These are phyloP conservation scores for Neostapfia colusana DNA, from an alignment of 176 grass and related monocot species.

Conservation along the genomic window DNA sequence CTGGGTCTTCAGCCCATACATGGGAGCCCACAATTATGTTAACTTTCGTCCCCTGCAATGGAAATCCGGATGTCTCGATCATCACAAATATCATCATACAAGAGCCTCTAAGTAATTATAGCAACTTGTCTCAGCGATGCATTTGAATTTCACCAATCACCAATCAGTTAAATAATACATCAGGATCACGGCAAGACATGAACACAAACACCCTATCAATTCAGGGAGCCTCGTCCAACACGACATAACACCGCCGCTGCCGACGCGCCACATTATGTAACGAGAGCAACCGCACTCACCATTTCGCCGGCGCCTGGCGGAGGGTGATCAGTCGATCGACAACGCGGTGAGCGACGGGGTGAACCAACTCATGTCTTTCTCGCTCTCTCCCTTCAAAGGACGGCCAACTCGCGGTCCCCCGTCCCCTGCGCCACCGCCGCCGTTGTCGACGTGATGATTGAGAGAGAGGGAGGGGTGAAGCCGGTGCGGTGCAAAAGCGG, in stretches of 20 bases:
- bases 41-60: slow-evolving; percentile 83
- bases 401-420: neutral
- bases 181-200: neutral
- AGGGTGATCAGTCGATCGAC: slow-evolving; percentile 24
- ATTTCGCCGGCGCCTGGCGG: slow-evolving; percentile 28
- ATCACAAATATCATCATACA: neutral
- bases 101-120: neutral
- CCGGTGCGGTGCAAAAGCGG: slow-evolving; percentile 45
- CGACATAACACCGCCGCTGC: neutral
- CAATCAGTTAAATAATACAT: neutral
- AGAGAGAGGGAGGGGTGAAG: neutral
- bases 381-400: neutral
- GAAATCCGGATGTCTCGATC: slow-evolving; percentile 7
- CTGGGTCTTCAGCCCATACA: slow-evolving; percentile 86
- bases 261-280: neutral
- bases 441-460: neutral
- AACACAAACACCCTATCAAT: neutral
- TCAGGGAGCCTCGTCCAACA: no score
- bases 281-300: slow-evolving; percentile 19
- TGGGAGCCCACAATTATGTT: slow-evolving; percentile 95
- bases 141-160: slow-evolving; percentile 1
- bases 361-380: slow-evolving; percentile 25
- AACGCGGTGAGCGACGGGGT: neutral
- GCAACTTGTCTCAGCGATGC: neutral
- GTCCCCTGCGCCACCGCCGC: neutral